Base-by-base conservation (phyloP, 1,284 basidiomycete genomes). In the Rhodotorula mucilaginosa region DNA sequence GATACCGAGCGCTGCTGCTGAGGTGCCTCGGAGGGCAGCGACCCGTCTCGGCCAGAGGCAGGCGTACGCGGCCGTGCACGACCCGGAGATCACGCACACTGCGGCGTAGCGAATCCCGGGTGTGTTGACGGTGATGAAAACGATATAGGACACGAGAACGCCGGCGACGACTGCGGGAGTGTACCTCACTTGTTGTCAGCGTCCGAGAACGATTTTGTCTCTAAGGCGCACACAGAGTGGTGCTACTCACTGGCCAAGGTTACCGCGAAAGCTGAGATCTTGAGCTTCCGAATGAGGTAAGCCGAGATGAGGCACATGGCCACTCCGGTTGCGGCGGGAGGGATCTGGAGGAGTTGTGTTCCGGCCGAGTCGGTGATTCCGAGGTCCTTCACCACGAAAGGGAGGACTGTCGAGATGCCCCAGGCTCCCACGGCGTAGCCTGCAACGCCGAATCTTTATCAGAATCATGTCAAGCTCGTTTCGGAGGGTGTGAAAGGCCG, bases 1-100 rank as follows among this genome's bases (percentile, higher is more conserved):
- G 46, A 70, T 59, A 1, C 69, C 69, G 26, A 70, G 47, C 5
- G 69, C 69, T 0, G 62, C 13, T 5, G 69, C 61, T 5, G 64
- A 66, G 3, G 69, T 58, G 8, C 69, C 69, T 15, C 69, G 64
- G 6, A 70, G 47, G 5, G 69, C 61, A 16, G 69, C 69, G 31
- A 70, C 64, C 10, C 69, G 69, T 1, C 69, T 59, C 0, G 69
- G 64, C 69, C 69, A 70, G 2, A 70, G 56, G 56, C 69, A 70
- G 10, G 69, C 69, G n/a, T 68, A 68, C 7, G 61, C 67, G 2
- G 59, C 48, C 8, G 67, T 49, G 0, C 61, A 49, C 4, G 57
- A 44, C 3, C 67, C 67, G 5, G 58, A 56, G 48, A 68, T 60
- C n/a, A 68, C 67, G 48, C 67, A 68, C 21, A 60, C n/a, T 18